Conservation (phyloP, 2,329 filamentous ascomycete species). For the Penicillium sp. region DNA sequence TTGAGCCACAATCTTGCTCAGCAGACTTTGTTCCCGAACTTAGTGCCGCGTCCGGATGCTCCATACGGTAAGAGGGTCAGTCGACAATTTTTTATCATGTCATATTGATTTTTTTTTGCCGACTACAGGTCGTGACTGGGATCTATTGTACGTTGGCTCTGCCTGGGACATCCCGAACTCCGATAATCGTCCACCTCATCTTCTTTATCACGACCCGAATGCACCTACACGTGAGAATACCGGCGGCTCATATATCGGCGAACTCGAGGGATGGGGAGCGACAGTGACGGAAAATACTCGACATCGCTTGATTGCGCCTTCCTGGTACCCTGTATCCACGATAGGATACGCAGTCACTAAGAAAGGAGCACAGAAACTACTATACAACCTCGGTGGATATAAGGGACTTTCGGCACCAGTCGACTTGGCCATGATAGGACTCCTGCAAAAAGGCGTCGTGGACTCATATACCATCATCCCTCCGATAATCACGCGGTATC, state of each 20-base stretch:
- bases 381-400: conserved; percentile 9
- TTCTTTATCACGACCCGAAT: conserved; percentile 6
- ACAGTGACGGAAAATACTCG: background rate
- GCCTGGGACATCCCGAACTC: conserved; percentile 7
- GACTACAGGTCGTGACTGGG: conserved; percentile 1
- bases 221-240: background rate
- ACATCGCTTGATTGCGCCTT: conserved; percentile 5
- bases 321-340: conserved; percentile 7
- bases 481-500: background rate
- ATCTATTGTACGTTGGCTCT: conserved; percentile 5
- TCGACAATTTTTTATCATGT: background rate
- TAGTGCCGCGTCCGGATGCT: background rate
- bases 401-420: background rate
- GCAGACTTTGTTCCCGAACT: conserved; percentile 4
- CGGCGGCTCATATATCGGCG: conserved; percentile 5
- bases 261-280: conserved; percentile 9
- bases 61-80: conserved; percentile 2
- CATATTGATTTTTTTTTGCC: background rate
- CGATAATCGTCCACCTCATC: conserved; percentile 3
- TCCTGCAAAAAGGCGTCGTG: conserved; percentile 5
- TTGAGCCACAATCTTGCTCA: background rate
- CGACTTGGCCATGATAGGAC: conserved; percentile 7
- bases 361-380: conserved; percentile 7
- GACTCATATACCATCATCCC: conserved; percentile 7
- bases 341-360: conserved; percentile 6